Evolutionary conservation across 2,329 filamentous ascomycete genomes (phyloP).

Genomic region (Penicillium sp.): DNA sequence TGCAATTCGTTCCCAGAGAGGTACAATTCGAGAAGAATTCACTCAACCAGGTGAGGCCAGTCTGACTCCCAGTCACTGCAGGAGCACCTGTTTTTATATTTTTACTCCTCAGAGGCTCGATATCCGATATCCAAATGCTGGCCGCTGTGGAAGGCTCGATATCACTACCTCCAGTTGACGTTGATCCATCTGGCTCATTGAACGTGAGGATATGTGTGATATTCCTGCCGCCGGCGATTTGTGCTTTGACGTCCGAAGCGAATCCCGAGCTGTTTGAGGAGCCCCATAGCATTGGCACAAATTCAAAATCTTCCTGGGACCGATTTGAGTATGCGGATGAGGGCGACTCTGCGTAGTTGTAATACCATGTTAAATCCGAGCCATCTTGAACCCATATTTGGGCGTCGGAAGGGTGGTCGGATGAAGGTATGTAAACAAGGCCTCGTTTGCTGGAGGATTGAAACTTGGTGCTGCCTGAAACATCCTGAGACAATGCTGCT

Average conservation of each 20-base stretch:
- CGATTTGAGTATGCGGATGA: conserved; percentile 7
- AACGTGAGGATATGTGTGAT: conserved; percentile 13
- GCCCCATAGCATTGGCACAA: conserved; percentile 13
- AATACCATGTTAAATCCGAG: conserved; percentile 12
- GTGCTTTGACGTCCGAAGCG: conserved; percentile 3
- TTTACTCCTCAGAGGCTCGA: conserved; percentile 7
- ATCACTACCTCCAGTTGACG: conserved; percentile 9
- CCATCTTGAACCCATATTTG: conserved; percentile 9
- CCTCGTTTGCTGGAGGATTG: conserved; percentile 10
- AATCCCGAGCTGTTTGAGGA: conserved; percentile 10
- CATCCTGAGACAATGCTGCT: not conserved
- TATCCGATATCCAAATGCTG: conserved; percentile 11
- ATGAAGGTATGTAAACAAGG: conserved; percentile 8
- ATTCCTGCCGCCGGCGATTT: conserved; percentile 5
- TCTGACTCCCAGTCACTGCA: conserved; percentile 9
- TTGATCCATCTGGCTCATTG: conserved; percentile 12
- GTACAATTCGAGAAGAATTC: conserved; percentile 12
- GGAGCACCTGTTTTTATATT: conserved; percentile 8
- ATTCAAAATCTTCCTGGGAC: conserved; percentile 10
- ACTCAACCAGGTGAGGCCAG: conserved; percentile 9
- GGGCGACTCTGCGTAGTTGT: conserved; percentile 7
- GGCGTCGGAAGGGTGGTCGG: conserved; percentile 3
- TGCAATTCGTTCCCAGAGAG: conserved; percentile 9
- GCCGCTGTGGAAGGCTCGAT: conserved; percentile 9
- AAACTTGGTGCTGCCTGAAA: conserved; percentile 10